Percentiles rank a stretch among this genome's conserved stretches.
Conservation (phyloP, 805 yeast genomes). For the Saccharomycopsis vini region DNA sequence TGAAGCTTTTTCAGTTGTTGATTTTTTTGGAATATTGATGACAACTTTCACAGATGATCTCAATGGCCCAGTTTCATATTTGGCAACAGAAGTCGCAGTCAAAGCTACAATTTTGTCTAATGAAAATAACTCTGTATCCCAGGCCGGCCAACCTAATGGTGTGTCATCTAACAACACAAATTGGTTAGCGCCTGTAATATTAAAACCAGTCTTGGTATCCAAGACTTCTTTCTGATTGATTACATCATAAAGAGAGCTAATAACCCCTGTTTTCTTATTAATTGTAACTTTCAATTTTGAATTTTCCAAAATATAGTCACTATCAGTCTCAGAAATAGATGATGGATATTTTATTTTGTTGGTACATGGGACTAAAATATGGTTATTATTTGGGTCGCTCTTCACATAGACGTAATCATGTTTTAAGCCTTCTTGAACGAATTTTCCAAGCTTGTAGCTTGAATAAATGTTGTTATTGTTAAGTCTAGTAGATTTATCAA, state of each 20-base stretch:
- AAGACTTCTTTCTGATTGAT: slow-evolving; percentile 51
- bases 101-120: slow-evolving; percentile 52
- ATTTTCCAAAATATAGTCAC: slow-evolving; percentile 47
- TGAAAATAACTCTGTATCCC: slow-evolving; percentile 94
- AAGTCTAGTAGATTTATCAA: background rate
- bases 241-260: slow-evolving; percentile 57
- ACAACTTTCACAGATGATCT: slow-evolving; percentile 55
- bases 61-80: slow-evolving; percentile 44
- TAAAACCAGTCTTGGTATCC: slow-evolving; percentile 45
- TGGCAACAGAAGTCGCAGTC: slow-evolving; percentile 30
- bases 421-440: slow-evolving; percentile 20
- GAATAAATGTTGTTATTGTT: slow-evolving; percentile 1
- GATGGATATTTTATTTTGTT: slow-evolving; percentile 38
- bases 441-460: slow-evolving; percentile 2
- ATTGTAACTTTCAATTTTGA: slow-evolving; percentile 50
- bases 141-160: slow-evolving; percentile 87
- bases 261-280: slow-evolving; percentile 44
- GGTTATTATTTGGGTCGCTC: slow-evolving; percentile 2
- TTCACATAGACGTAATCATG: slow-evolving; percentile 21
- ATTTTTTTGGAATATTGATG: slow-evolving; percentile 47
- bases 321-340: slow-evolving; percentile 34
- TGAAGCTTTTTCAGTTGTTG: slow-evolving; percentile 26
- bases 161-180: slow-evolving; percentile 79
- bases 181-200: slow-evolving; percentile 67
- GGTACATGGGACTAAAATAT: slow-evolving; percentile 16